Base-by-base conservation (phyloP, 257 asterid genomes). In the Capsicum rhomboideum region DNA sequence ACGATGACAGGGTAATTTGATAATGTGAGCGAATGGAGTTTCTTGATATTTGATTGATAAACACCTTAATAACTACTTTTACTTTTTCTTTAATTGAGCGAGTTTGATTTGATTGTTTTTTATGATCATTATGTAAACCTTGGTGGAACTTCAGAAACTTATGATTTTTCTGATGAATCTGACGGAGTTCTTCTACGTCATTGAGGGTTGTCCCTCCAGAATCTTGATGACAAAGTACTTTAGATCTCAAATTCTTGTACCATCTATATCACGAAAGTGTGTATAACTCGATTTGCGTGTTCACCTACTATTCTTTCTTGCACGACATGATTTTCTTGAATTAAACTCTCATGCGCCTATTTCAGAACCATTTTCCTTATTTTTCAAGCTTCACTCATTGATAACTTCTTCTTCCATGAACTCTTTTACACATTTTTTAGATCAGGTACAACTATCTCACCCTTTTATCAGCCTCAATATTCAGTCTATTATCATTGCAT, bases 321-420 rank as follows among this genome's bases (percentile, higher is more conserved):
- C 21, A 59, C 37, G 87, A 71, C 86, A 86, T 64, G 81, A 83
- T 40, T 83, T 44, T 64, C 87, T 87, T 13, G 86, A 78, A 83
- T 82, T 68, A 53, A 78, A 78, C 31, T 78, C 88, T 82, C 79
- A 87, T n/a, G 44, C 82, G 46, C 83, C 90, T 17, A 16, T 85
- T 86, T 86, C 92, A 77, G 88, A 83, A 66, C 71, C 89, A 63
- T 84, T 83, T 10, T 64, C 75, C 80, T 80, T 91, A 44, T 84
- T 86, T 37, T 69, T 84, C 9, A 86, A 29, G 64, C 85, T 88
- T 83, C 85, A 86, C 89, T 94, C 95, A 3, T 78, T 85, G 66
- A 84, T 56, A 94, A 96, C 93, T 89, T 94, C 98, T 84, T 91
- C 96, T 89, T 94, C 99, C 94, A 96, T 96, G 80, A 96, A 93